phyloP scores from a whole-genome alignment of 495 filamentous ascomycete genomes.

The Penicillium roqueforti region DNA sequence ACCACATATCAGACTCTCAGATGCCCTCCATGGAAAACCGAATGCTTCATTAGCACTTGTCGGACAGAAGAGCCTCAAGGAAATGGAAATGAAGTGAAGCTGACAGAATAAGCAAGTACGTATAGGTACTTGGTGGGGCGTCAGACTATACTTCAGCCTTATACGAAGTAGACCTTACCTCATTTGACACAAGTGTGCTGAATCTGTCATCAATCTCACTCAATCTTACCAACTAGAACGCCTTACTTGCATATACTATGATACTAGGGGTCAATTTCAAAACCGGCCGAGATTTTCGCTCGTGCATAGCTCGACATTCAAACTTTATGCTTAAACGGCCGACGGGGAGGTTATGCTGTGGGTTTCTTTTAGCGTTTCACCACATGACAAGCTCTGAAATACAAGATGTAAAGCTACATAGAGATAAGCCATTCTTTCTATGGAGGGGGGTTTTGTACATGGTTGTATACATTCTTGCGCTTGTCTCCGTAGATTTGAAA shows the following conservation, averaged over 20 bases:
- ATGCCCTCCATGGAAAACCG: no score
- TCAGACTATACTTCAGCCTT: background rate
- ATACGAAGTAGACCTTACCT: constrained; percentile 1
- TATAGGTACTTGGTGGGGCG: constrained; percentile 1
- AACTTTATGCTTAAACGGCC: constrained; percentile 24
- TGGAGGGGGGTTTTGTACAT: background rate
- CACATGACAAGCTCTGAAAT: background rate
- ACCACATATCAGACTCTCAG: background rate
- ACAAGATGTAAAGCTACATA: background rate
- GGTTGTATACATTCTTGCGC: background rate
- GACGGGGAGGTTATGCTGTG: constrained; percentile 18
- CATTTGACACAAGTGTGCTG: constrained; percentile 3
- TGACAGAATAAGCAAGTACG: background rate
- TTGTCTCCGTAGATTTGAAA: background rate
- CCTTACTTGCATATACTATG: background rate
- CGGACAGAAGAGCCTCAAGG: background rate
- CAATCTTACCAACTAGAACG: no score
- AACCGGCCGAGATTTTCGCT: constrained; percentile 8
- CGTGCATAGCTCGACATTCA: constrained; percentile 9
- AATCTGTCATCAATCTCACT: background rate
- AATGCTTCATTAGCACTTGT: no score
- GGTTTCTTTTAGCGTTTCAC: constrained; percentile 8
- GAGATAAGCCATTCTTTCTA: background rate
- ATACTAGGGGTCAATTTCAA: constrained; percentile 6
- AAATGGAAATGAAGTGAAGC: background rate